A percentile compares a stretch with the other conserved stretches of the same genome.
Evolutionary conservation across 768 basidiomycete genomes (phyloP).

Genomic region (Lactarius akahatsu): DNA sequence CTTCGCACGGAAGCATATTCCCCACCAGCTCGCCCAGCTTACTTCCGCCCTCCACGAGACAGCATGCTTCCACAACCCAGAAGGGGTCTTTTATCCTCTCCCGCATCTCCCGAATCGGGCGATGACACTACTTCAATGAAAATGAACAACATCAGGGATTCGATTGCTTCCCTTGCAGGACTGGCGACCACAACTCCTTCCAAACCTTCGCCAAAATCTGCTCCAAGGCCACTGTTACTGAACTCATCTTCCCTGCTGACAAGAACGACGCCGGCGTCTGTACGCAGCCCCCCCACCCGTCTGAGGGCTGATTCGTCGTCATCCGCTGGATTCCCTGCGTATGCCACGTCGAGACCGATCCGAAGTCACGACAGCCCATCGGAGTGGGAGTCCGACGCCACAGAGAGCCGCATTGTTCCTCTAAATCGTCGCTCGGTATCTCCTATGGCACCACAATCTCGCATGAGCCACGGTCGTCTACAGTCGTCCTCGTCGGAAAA

Average conservation of each 20-base stretch:
- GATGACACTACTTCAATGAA: conserved; percentile 40
- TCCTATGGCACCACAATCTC: conserved; percentile 53
- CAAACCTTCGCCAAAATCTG: conserved; percentile 46
- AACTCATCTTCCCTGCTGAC: conserved; percentile 41
- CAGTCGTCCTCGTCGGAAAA: conserved; percentile 37
- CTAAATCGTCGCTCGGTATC: conserved; percentile 68
- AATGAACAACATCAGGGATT: conserved; percentile 43
- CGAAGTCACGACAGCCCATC: conserved; percentile 41
- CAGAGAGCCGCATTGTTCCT: conserved; percentile 55
- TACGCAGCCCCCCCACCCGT: conserved; percentile 28
- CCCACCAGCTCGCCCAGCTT: conserved; percentile 57
- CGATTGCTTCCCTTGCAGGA: conserved; percentile 44
- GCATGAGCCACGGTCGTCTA: conserved; percentile 33
- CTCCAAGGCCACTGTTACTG: conserved; percentile 66
- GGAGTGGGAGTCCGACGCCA: conserved; percentile 57
- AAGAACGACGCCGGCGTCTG: conserved; percentile 26
- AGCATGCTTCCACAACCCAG: conserved; percentile 47
- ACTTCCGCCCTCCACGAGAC: conserved; percentile 58
- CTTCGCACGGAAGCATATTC: conserved; percentile 43
- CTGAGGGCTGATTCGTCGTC: conserved; percentile 53
- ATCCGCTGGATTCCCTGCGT: conserved; percentile 60
- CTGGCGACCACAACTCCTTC: conserved; percentile 36
- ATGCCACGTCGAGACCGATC: conserved; percentile 44
- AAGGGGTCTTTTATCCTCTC: conserved; percentile 11
- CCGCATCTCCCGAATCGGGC: conserved; percentile 10